These are phyloP conservation scores for Tricholoma furcatifolium DNA, from an alignment of 768 basidiomycete species.

Conservation along the genomic window DNA sequence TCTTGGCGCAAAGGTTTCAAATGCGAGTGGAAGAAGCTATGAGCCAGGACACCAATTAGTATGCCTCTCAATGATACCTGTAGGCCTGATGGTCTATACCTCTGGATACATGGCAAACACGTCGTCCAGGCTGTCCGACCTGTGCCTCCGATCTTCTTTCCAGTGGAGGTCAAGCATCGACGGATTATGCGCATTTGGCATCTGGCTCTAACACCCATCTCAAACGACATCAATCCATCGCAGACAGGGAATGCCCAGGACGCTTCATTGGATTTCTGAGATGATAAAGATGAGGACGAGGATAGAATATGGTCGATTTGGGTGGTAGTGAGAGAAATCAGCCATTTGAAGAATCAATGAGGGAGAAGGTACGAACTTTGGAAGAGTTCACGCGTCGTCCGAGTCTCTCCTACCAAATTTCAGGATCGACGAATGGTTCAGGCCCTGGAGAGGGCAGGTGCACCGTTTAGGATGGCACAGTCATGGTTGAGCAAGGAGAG, in stretches of 20 bases:
- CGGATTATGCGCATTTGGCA: not conserved
- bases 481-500: not conserved
- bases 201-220: not conserved
- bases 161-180: not conserved
- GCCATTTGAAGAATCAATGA: not conserved
- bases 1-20: not conserved
- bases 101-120: constrained; percentile 20
- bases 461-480: not conserved
- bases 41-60: constrained; percentile 15
- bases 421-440: not conserved
- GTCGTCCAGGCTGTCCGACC: constrained; percentile 25
- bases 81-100: constrained; percentile 20
- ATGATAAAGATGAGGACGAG: not conserved
- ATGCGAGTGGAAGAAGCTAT: constrained; percentile 4
- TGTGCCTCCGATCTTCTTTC: constrained; percentile 21
- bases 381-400: not conserved
- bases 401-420: not conserved
- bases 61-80: constrained; percentile 24
- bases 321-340: not conserved
- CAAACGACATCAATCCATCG: not conserved
- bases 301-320: not conserved
- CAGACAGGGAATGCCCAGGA: not conserved
- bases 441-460: not conserved
- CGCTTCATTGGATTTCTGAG: not conserved
- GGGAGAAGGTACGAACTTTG: not conserved